Conservation (phyloP, 768 basidiomycete species). For the Amanita rubescens region DNA sequence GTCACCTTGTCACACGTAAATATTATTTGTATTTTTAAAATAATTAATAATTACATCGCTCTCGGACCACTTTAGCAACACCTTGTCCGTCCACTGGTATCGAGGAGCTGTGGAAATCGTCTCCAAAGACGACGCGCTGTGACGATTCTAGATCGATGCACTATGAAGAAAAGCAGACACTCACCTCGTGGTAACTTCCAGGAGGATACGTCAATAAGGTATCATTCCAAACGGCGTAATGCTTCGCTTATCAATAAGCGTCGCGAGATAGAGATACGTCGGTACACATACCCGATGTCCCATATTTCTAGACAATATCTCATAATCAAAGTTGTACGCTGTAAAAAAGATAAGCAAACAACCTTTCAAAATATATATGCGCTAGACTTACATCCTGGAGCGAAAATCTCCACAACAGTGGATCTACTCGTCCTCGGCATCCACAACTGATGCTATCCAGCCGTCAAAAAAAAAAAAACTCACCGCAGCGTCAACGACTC, state of each 20-base stretch:
- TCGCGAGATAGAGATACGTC: no score
- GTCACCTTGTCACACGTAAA: no score
- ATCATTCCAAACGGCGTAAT: constrained; percentile 66
- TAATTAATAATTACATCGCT: no score
- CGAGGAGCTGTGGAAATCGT: no score
- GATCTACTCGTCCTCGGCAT: constrained; percentile 57
- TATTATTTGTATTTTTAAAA: no score
- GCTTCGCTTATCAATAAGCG: no score
- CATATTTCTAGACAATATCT: constrained; percentile 33
- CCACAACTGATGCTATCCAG: constrained; percentile 44
- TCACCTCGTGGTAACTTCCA: constrained; percentile 22
- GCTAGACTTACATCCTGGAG: constrained; percentile 37
- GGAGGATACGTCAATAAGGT: constrained; percentile 33
- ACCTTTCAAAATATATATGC: no score
- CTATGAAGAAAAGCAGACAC: no score
- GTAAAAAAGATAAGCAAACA: neutral
- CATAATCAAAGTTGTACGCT: constrained; percentile 35
- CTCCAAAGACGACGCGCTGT: no score
- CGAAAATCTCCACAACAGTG: constrained; percentile 68
- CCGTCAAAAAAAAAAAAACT: neutral
- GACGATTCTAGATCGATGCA: no score
- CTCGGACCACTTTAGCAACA: no score
- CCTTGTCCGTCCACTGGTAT: no score
- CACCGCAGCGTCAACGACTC: constrained; percentile 4
- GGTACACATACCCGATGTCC: constrained; percentile 29